These are phyloP conservation scores for Boletus sp. DNA, from an alignment of 1,284 basidiomycete species.

Conservation along the genomic window DNA sequence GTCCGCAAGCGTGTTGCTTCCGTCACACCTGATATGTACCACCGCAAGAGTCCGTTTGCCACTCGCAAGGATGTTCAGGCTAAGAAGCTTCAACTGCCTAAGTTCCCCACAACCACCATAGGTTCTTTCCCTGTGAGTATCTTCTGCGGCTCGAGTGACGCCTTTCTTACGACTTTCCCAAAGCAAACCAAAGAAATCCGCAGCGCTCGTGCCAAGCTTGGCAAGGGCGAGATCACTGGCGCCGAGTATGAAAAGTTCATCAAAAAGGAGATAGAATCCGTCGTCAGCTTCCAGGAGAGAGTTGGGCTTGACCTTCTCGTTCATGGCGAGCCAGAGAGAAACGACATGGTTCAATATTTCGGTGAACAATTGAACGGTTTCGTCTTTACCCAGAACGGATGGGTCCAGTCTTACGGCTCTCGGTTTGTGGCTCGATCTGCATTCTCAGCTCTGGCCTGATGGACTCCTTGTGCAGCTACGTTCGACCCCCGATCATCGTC, in stretches of 20 bases:
- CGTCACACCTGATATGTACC: slow-evolving; percentile 85
- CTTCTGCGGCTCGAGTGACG: not conserved
- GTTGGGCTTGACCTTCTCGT: slow-evolving; percentile 96
- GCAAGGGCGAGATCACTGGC: slow-evolving; percentile 87
- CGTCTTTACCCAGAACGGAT: slow-evolving; percentile 97
- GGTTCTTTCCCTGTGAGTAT: slow-evolving; percentile 87
- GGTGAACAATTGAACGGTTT: slow-evolving; percentile 96
- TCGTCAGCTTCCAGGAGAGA: slow-evolving; percentile 96
- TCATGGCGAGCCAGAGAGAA: slow-evolving; percentile 98
- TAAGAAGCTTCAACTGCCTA: slow-evolving; percentile 87
- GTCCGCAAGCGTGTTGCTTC: slow-evolving; percentile 94
- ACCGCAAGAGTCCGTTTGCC: slow-evolving; percentile 90
- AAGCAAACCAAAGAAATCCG: slow-evolving; percentile 99
- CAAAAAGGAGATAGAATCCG: slow-evolving; percentile 94
- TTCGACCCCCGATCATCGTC: slow-evolving; percentile 98
- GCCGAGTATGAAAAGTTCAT: slow-evolving; percentile 97
- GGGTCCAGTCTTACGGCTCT: slow-evolving; percentile 98
- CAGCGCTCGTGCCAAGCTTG: slow-evolving; percentile 89
- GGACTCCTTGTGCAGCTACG: slow-evolving; percentile 70
- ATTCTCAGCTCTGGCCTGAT: slow-evolving; percentile 20
- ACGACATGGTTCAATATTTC: slow-evolving; percentile 99
- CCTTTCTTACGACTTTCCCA: slow-evolving; percentile 3
- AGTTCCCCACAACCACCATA: slow-evolving; percentile 98
- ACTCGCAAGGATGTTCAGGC: slow-evolving; percentile 87
- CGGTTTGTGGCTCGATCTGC: slow-evolving; percentile 46